Conservation (phyloP, 306 rosid species). For the Quercus cerris region DNA sequence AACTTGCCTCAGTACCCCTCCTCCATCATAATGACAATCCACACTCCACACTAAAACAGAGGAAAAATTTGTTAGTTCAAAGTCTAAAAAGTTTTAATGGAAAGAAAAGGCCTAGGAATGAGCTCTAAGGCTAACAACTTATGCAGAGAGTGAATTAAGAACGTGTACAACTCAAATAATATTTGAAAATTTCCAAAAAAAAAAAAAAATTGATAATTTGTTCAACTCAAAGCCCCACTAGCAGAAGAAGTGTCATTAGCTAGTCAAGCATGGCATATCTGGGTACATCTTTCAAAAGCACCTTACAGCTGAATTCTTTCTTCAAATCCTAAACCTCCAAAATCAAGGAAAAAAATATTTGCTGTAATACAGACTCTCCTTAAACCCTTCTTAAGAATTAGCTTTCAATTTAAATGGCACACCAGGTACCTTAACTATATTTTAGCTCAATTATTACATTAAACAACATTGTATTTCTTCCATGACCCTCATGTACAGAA, state of each 20-base stretch:
- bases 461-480: not conserved
- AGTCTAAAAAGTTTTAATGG: no score
- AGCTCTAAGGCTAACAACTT: no score
- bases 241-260: no score
- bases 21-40: slow-evolving; percentile 27
- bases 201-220: no score
- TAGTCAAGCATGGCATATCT: not conserved
- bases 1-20: slow-evolving; percentile 16
- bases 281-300: not conserved
- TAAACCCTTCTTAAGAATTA: not conserved
- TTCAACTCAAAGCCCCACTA: no score
- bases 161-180: no score
- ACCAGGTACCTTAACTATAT: not conserved
- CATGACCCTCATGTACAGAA: not conserved
- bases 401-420: not conserved
- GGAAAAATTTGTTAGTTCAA: no score
- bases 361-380: no score
- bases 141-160: no score
- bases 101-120: no score
- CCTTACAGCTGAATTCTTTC: not conserved
- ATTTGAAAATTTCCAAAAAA: no score
- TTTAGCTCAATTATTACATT: not conserved
- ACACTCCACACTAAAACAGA: no score
- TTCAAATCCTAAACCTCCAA: not conserved
- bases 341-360: not conserved